Conservation (phyloP, 176 grass and related monocot species). For the Thinopyrum elongatum region DNA sequence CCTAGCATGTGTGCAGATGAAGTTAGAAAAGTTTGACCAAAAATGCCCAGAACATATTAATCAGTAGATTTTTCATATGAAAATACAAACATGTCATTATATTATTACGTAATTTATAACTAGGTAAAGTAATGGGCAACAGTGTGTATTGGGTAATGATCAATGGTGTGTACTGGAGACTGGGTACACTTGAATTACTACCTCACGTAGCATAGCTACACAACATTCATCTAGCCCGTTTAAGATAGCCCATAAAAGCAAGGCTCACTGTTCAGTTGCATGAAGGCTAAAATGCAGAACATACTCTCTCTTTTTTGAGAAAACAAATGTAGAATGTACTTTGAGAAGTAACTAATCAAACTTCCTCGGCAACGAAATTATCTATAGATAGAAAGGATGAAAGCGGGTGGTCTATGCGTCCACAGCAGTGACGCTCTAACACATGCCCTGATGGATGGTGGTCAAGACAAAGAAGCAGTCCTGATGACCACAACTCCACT, state of each 20-base stretch:
- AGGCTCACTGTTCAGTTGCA: background rate
- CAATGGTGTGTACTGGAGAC: background rate
- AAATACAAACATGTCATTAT: background rate
- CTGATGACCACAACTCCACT: background rate
- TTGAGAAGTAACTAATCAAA: background rate
- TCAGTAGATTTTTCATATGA: background rate
- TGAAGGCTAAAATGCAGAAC: background rate
- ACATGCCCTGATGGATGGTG: constrained; percentile 1
- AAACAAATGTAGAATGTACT: background rate
- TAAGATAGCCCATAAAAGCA: background rate
- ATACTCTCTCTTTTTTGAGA: too few species aligned
- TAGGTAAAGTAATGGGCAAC: background rate
- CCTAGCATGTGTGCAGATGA: background rate
- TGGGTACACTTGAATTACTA: background rate
- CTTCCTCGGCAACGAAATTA: background rate
- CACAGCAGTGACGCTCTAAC: background rate
- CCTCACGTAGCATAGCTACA: background rate
- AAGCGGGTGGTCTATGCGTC: background rate
- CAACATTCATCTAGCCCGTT: background rate
- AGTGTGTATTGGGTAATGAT: background rate
- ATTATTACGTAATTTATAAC: background rate
- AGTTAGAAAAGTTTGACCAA: background rate
- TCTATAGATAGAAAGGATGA: background rate
- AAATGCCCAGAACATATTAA: background rate
- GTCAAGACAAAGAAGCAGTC: constrained; percentile 7